phyloP scores from a whole-genome alignment of 176 grass and related monocot species.

The Zizania latifolia region DNA sequence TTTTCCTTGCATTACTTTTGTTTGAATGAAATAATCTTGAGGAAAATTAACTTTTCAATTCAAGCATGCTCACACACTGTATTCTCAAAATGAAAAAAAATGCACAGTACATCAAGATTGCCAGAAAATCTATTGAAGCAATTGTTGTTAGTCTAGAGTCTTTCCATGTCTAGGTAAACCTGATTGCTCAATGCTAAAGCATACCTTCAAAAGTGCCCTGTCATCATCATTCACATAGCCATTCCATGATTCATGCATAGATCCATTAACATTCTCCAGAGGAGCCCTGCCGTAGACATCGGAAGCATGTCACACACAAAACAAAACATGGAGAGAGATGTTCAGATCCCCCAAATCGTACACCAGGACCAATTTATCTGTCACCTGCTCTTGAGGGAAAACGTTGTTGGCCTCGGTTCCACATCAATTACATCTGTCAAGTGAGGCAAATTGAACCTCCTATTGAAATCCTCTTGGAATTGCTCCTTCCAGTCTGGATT shows the following conservation, averaged over 20 bases:
- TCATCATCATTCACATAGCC: conserved; percentile 97
- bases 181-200: conserved; percentile 7
- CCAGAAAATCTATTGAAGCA: background rate
- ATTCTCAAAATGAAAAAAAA: background rate
- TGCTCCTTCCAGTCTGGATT: conserved; percentile 76
- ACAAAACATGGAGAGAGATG: background rate
- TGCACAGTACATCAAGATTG: background rate
- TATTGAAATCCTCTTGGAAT: conserved; percentile 77
- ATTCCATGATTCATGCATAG: conserved; percentile 50
- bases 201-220: conserved; percentile 88
- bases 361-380: background rate
- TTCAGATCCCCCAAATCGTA: background rate
- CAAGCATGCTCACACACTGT: background rate
- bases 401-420: conserved; percentile 67
- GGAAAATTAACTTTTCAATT: background rate
- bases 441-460: conserved; percentile 77
- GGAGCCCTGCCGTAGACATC: conserved; percentile 50
- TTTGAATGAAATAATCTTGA: background rate
- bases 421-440: conserved; percentile 77
- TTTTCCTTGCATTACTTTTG: background rate
- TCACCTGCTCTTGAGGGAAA: conserved; percentile 84
- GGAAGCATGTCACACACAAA: background rate
- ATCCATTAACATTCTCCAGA: conserved; percentile 49
- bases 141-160: background rate
- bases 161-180: background rate